A percentile compares a stretch with the other conserved stretches of the same genome.
Evolutionary conservation across 352 stramenopile species (phyloP).

Genomic region (Pythium utonaiense): DNA sequence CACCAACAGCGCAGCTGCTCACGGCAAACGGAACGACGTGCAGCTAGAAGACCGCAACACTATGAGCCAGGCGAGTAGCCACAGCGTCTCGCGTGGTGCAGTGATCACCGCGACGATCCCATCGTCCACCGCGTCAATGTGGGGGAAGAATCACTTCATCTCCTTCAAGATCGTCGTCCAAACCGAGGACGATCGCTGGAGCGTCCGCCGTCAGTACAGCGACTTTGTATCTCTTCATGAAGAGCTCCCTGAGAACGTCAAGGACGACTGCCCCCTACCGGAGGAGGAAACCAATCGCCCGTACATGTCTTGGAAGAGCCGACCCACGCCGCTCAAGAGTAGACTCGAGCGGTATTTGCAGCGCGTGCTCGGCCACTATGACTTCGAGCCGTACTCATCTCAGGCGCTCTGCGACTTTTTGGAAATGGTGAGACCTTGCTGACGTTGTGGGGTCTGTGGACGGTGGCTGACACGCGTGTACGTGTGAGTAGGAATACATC

Average conservation of each 20-base stretch:
- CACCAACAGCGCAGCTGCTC: not conserved
- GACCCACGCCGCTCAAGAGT: slow-evolving; percentile 56
- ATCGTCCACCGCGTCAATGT: slow-evolving; percentile 60
- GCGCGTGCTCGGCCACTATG: slow-evolving; percentile 44
- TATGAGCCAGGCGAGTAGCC: slow-evolving; percentile 6
- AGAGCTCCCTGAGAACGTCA: slow-evolving; percentile 50
- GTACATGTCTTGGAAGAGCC: slow-evolving; percentile 59
- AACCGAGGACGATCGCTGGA: slow-evolving; percentile 71
- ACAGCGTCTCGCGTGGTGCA: slow-evolving; percentile 23
- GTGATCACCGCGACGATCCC: slow-evolving; percentile 61
- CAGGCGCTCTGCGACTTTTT: slow-evolving; percentile 72
- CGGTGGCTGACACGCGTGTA: not conserved
- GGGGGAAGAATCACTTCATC: slow-evolving; percentile 66
- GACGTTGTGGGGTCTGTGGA: not conserved
- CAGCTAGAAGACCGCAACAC: slow-evolving; percentile 5
- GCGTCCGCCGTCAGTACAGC: slow-evolving; percentile 52
- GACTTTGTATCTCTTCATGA: slow-evolving; percentile 65
- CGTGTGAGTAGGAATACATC: slow-evolving; percentile 50
- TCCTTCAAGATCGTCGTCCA: slow-evolving; percentile 75
- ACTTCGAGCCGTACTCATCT: slow-evolving; percentile 47
- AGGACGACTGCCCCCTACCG: slow-evolving; percentile 40
- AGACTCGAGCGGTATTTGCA: slow-evolving; percentile 63
- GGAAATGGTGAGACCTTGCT: slow-evolving; percentile 44
- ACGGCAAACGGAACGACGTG: not conserved
- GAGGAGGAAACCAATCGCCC: slow-evolving; percentile 38